A percentile compares a stretch with the other conserved stretches of the same genome.
These are phyloP conservation scores for Calophaca sinica DNA, from an alignment of 306 rosid genomes.

Conservation along the genomic window DNA sequence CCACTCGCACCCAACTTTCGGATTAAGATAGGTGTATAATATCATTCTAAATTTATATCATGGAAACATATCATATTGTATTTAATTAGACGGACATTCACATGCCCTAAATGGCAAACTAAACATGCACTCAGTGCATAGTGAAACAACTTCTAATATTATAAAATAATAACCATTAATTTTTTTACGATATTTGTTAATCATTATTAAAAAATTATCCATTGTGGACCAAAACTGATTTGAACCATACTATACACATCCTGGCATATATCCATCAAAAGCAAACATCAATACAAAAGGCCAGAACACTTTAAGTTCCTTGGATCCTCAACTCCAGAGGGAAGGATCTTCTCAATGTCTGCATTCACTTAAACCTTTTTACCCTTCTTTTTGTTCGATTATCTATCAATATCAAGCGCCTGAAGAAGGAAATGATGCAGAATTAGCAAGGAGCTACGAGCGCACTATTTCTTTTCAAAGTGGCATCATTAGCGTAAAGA, in stretches of 20 bases:
- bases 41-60: too few species aligned
- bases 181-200: too few species aligned
- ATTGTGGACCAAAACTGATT: neutral
- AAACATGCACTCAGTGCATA: too few species aligned
- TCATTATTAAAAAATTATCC: too few species aligned
- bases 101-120: too few species aligned
- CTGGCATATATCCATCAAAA: neutral
- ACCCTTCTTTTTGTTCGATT: neutral
- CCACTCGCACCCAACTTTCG: too few species aligned
- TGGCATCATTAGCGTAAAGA: conserved; percentile 2
- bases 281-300: neutral
- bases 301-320: neutral
- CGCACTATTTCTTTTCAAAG: neutral
- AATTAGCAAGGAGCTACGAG: conserved; percentile 20
- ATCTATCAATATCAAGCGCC: conserved; percentile 7
- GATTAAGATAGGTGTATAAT: too few species aligned
- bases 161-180: too few species aligned
- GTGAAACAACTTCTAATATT: too few species aligned
- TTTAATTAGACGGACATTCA: too few species aligned
- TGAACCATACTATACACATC: neutral
- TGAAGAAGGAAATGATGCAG: neutral
- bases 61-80: too few species aligned
- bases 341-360: conserved; percentile 18
- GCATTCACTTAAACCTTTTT: conserved; percentile 3
- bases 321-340: neutral